Evolutionary conservation across 805 yeast genomes (phyloP).

Genomic region (Allodekkera sacchari): DNA sequence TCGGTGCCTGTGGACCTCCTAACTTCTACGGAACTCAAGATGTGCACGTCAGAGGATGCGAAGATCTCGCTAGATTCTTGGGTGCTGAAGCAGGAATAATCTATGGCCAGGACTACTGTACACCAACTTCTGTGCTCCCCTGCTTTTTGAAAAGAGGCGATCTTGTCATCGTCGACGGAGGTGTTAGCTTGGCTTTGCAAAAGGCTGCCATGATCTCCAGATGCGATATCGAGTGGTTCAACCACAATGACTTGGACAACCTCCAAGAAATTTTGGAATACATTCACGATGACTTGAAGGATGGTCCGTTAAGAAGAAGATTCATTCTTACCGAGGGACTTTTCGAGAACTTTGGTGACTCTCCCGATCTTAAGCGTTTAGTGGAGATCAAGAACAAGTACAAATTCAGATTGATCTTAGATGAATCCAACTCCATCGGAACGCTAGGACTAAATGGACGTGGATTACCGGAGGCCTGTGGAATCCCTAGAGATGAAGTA

Average conservation of each 20-base stretch:
- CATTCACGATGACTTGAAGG: conserved; percentile 48
- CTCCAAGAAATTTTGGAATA: conserved; percentile 62
- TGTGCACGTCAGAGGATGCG: conserved; percentile 74
- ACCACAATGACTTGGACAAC: conserved; percentile 84
- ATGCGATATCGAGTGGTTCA: conserved; percentile 73
- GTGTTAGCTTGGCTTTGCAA: conserved; percentile 68
- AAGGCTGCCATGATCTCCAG: conserved; percentile 84
- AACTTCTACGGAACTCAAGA: conserved; percentile 96
- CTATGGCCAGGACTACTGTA: conserved; percentile 88
- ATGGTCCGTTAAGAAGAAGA: conserved; percentile 79
- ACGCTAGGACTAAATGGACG: conserved; percentile 78
- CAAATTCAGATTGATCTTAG: conserved; percentile 81
- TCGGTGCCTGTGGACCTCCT: conserved; percentile 98
- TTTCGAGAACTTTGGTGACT: conserved; percentile 74
- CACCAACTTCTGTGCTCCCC: conserved; percentile 82
- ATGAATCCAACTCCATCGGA: conserved; percentile 84
- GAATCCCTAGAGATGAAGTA: conserved; percentile 59
- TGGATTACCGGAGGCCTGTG: conserved; percentile 72
- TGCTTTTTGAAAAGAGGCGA: conserved; percentile 96
- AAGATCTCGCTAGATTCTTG: conserved; percentile 64
- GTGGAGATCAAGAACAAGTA: conserved; percentile 69
- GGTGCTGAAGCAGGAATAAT: conserved; percentile 73
- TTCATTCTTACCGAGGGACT: conserved; percentile 89
- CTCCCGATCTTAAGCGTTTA: conserved; percentile 59
- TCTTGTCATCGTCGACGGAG: conserved; percentile 77